Percentiles rank a stretch among this genome's conserved stretches.
These are phyloP conservation scores for Neostapfia colusana DNA, from an alignment of 176 grass and related monocot species.

Conservation along the genomic window DNA sequence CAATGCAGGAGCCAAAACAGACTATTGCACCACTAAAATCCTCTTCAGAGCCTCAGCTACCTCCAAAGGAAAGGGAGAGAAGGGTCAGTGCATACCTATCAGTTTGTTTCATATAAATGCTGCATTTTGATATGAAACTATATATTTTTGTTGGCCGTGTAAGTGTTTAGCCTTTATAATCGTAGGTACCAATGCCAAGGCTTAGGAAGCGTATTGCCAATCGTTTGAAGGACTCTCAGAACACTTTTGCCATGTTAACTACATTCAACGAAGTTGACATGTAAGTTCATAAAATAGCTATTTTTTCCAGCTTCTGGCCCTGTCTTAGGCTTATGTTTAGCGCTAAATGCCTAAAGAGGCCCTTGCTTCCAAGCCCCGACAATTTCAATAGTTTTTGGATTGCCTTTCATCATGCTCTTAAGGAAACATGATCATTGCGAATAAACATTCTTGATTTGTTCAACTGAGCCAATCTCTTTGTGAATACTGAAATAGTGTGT, in stretches of 20 bases:
- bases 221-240: slow-evolving; percentile 86
- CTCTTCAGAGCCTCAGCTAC: slow-evolving; percentile 78
- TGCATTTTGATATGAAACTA: slow-evolving; percentile 15
- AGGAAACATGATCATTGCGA: neutral
- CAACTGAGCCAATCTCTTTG: neutral
- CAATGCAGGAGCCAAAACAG: slow-evolving; percentile 32
- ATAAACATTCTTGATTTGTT: neutral
- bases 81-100: slow-evolving; percentile 40
- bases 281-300: slow-evolving; percentile 47
- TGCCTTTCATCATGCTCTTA: neutral
- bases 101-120: slow-evolving; percentile 14
- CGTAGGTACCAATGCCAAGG: slow-evolving; percentile 76
- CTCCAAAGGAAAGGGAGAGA: slow-evolving; percentile 82
- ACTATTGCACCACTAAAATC: neutral
- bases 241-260: slow-evolving; percentile 82
- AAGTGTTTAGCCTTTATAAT: neutral
- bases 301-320: slow-evolving; percentile 22
- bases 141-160: neutral
- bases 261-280: slow-evolving; percentile 92
- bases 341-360: neutral
- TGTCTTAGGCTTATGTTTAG: neutral
- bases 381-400: neutral
- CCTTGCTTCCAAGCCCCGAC: neutral
- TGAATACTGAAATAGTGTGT: neutral
- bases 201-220: slow-evolving; percentile 76